Percentiles rank a stretch among this genome's conserved stretches.
phyloP scores from a whole-genome alignment of 371 early-diverging fungal species.

The Dichotomocladium elegans region DNA sequence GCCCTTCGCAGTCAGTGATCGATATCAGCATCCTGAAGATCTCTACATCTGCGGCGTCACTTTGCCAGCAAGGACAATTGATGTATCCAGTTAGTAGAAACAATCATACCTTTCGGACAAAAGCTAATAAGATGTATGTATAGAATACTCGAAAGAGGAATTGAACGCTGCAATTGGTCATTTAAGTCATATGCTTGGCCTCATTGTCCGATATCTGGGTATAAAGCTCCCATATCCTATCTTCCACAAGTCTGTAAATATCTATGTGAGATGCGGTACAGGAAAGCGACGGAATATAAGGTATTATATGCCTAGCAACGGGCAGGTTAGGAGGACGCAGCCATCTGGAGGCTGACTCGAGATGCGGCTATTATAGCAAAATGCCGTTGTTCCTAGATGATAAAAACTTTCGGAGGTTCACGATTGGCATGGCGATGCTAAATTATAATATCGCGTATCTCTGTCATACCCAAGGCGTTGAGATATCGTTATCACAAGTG shows the following conservation, averaged over 20 bases:
- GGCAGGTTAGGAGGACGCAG: not conserved
- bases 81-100: slow-evolving; percentile 46
- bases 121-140: slow-evolving; percentile 5
- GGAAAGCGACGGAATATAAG: slow-evolving; percentile 14
- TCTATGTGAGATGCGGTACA: slow-evolving; percentile 35
- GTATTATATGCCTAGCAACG: not conserved
- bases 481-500: slow-evolving; percentile 55
- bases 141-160: slow-evolving; percentile 59
- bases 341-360: not conserved
- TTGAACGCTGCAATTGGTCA: slow-evolving; percentile 83
- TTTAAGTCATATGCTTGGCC: slow-evolving; percentile 69
- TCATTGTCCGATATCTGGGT: slow-evolving; percentile 78
- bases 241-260: slow-evolving; percentile 48
- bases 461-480: slow-evolving; percentile 79
- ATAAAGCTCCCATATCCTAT: slow-evolving; percentile 72
- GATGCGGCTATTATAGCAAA: slow-evolving; percentile 10
- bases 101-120: no score
- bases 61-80: slow-evolving; percentile 34
- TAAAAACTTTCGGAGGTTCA: slow-evolving; percentile 53
- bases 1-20: slow-evolving; percentile 7
- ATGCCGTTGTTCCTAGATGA: slow-evolving; percentile 56
- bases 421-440: slow-evolving; percentile 77
- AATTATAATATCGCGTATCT: slow-evolving; percentile 84
- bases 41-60: slow-evolving; percentile 55
- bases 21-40: slow-evolving; percentile 27